phyloP scores from a whole-genome alignment of 345 rosid species.

The Hypericum androsaemum region DNA sequence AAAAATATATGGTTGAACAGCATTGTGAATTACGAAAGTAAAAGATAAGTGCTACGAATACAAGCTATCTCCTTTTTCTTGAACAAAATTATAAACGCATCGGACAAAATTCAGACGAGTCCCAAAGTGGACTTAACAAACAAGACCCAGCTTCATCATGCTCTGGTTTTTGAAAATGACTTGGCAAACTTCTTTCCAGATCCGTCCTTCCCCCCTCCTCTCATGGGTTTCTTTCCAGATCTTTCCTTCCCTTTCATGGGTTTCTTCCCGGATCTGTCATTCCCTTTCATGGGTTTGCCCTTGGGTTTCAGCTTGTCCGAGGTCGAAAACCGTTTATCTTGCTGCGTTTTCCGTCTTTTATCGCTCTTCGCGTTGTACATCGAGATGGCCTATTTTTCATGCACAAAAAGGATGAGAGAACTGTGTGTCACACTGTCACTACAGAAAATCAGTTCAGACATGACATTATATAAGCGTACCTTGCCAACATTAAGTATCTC shows the following conservation, averaged over 20 bases:
- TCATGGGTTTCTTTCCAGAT: constrained; percentile 17
- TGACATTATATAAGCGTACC: constrained; percentile 29
- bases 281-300: constrained; percentile 17
- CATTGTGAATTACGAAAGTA: too few relatives aligned
- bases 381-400: constrained; percentile 50
- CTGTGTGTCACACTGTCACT: background rate
- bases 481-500: constrained; percentile 74
- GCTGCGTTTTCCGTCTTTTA: constrained; percentile 32
- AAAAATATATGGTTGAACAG: too few relatives aligned
- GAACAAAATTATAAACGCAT: too few relatives aligned
- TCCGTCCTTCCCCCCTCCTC: too few relatives aligned
- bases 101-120: too few relatives aligned
- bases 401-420: background rate
- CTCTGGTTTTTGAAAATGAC: too few relatives aligned
- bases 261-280: constrained; percentile 29
- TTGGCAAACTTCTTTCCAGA: too few relatives aligned
- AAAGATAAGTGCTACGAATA: too few relatives aligned
- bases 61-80: too few relatives aligned
- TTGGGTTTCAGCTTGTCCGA: constrained; percentile 45
- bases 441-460: constrained; percentile 1
- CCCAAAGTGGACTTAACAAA: too few relatives aligned
- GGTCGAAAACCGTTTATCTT: constrained; percentile 25
- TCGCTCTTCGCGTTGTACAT: constrained; percentile 78
- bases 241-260: constrained; percentile 16
- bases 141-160: too few relatives aligned